Conservation (phyloP, 2,329 filamentous ascomycete genomes). For the Pezicula radicicola region DNA sequence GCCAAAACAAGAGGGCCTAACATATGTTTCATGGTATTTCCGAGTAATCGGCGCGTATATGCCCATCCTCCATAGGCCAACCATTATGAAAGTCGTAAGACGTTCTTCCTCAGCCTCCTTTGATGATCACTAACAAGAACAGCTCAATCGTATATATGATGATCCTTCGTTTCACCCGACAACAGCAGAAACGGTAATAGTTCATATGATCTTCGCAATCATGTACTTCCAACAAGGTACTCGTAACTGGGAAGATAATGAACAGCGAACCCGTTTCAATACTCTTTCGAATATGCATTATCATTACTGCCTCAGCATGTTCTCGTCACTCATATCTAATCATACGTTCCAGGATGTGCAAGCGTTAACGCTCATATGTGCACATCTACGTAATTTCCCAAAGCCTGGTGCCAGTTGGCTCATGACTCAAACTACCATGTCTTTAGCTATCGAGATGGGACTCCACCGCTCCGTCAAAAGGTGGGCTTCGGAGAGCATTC, state of each 20-base stretch:
- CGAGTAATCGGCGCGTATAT: slow-evolving; percentile 67
- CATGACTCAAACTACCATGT: slow-evolving; percentile 61
- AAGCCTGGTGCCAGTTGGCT: slow-evolving; percentile 75
- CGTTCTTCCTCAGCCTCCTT: background rate
- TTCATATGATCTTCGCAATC: slow-evolving; percentile 77
- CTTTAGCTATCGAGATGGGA: slow-evolving; percentile 70
- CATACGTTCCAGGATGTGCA: slow-evolving; percentile 67
- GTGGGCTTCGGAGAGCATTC: slow-evolving; percentile 42
- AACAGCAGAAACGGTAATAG: slow-evolving; percentile 62
- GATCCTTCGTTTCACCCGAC: slow-evolving; percentile 61
- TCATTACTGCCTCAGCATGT: slow-evolving; percentile 68
- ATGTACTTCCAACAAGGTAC: slow-evolving; percentile 77
- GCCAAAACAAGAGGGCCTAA: slow-evolving; percentile 59
- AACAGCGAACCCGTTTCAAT: slow-evolving; percentile 53
- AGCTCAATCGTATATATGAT: slow-evolving; percentile 67
- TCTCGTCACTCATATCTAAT: slow-evolving; percentile 60
- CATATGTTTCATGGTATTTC: slow-evolving; percentile 74
- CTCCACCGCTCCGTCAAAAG: slow-evolving; percentile 69
- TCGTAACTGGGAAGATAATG: slow-evolving; percentile 58
- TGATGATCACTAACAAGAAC: slow-evolving; percentile 7
- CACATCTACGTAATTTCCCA: slow-evolving; percentile 73
- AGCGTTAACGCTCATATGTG: slow-evolving; percentile 67
- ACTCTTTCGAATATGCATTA: slow-evolving; percentile 74
- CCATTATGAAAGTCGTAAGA: slow-evolving; percentile 65
- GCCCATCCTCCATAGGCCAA: slow-evolving; percentile 74